Base-by-base conservation (phyloP, 805 yeast genomes). In the Pichia thaimueangensis region DNA sequence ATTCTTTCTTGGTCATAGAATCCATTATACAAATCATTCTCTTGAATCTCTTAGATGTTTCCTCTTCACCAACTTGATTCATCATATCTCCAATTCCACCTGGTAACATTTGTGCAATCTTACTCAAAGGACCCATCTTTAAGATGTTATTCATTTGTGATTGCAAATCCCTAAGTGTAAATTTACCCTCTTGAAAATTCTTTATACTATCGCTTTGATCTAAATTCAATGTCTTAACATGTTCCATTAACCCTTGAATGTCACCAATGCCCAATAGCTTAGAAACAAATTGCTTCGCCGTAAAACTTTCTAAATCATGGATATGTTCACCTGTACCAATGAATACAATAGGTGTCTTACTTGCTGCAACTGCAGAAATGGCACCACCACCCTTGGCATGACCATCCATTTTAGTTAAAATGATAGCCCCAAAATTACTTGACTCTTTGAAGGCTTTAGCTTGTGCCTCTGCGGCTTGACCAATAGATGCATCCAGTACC, bases 331-430 rank as follows among this genome's bases (percentile, higher is more conserved):
- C 98, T 3, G 97, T 91, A 76, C 98, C 98, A 46, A 91, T 93
- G 58, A 91, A 91, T 8, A 85, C 86, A 52, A 91, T 83, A 7
- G 98, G 98, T 0, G 97, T 93, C 42, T 85, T 74, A 3, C 97
- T 91, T 3, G 96, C 93, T 2, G 98, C 98, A 42, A 91, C 97
- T 0, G 98, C 98, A 30, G 96, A 87, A 42, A 91, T 89, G 24
- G 98, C 98, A 71, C 98, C 98, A 67, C 98, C 98, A 62, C 98
- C 98, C 66, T 85, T 91, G 30, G 97, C 98, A 57, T 93, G 97
- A 40, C 97, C 97, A 65, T 91, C 98, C 94, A 91, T 80, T 63
- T 91, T 91, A 19, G 98, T 91, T 58, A 91, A 73, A 46, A 91
- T 83, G 49, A 91, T 91, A 21, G 97, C 88, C 55, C 98, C 98